phyloP scores from a whole-genome alignment of 495 filamentous ascomycete species.

The Neurospora sp. region DNA sequence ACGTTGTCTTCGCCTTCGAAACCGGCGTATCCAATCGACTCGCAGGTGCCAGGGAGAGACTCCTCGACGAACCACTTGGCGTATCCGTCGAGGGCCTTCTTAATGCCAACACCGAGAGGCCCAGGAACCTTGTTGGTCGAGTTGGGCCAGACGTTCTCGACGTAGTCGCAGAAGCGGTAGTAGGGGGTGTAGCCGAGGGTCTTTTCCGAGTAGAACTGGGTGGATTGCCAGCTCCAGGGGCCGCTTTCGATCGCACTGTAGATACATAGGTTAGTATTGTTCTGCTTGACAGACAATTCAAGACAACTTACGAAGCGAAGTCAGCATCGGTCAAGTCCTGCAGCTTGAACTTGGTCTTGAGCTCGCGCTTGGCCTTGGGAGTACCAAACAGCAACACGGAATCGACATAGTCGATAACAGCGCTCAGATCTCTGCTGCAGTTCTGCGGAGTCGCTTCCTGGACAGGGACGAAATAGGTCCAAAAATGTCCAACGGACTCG shows the following conservation, averaged over 20 bases:
- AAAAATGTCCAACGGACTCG: slow-evolving; percentile 52
- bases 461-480: slow-evolving; percentile 57
- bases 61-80: slow-evolving; percentile 41
- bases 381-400: slow-evolving; percentile 32
- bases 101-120: slow-evolving; percentile 16
- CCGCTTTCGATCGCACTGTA: slow-evolving; percentile 39
- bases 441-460: slow-evolving; percentile 53
- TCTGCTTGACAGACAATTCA: background rate
- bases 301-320: slow-evolving; percentile 38
- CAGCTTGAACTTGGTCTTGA: slow-evolving; percentile 52
- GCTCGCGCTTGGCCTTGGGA: slow-evolving; percentile 30
- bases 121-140: slow-evolving; percentile 18
- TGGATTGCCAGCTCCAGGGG: slow-evolving; percentile 49
- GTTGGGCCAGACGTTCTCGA: slow-evolving; percentile 24
- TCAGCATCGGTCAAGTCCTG: slow-evolving; percentile 46
- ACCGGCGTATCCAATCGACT: slow-evolving; percentile 23
- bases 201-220: slow-evolving; percentile 29
- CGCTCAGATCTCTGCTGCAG: slow-evolving; percentile 48
- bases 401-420: slow-evolving; percentile 51
- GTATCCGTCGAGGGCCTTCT: slow-evolving; percentile 22
- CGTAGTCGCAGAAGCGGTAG: slow-evolving; percentile 26
- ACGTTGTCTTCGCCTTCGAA: slow-evolving; percentile 40
- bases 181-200: slow-evolving; percentile 13
- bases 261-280: background rate
- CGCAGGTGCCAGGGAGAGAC: slow-evolving; percentile 33